Base-by-base conservation (phyloP, 768 basidiomycete species). In the Russula olivacea region DNA sequence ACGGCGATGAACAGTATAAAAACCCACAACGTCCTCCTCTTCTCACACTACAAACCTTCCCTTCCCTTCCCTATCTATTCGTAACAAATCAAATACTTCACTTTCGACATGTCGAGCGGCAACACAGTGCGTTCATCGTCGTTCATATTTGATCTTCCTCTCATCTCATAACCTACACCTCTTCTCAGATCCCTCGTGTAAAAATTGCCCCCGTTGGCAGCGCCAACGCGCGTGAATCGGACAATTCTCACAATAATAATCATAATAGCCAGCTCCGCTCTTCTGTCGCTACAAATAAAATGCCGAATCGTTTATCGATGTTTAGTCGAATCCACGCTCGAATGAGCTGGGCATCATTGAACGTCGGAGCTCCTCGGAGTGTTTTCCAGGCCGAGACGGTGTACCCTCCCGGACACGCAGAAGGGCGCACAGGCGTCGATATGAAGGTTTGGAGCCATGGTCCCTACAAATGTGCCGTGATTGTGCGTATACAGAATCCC, bases 81-180 rank as follows among this genome's bases (percentile, higher is more conserved):
- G 15, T n/a, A 43, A 28, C n/a, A n/a, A 32, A 43, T 28, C 4
- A 30, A 30, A 30, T 32, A 21, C 15, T 53, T 36, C 41, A 19
- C 21, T 34, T 30, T 8, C 8, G 48, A 60, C 38, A 64, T 60
- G 58, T 59, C 58, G 48, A 59, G 30, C 58, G 3, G 52, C 30
- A 45, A 55, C 28, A 55, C 38, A 21, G 63, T 64, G 48, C 53
- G 53, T 59, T 15, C 30, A 55, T 49, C 23, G 9, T 23, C 30
- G 12, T 12, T 36, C 36, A 36, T 4, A 12, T 36, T 36, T 9
- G 25, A 2, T 4, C 36, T 36, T 12, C 12, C 5, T 50, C 2
- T 19, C 17, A 28, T 45, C 1, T 19, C 41, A 15, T 43, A 30
- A 40, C 38, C 1, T 19, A 41, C 53, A 30, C 40, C 38, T 3